Conservation (phyloP, 495 filamentous ascomycete species). For the Tuber melanosporum region DNA sequence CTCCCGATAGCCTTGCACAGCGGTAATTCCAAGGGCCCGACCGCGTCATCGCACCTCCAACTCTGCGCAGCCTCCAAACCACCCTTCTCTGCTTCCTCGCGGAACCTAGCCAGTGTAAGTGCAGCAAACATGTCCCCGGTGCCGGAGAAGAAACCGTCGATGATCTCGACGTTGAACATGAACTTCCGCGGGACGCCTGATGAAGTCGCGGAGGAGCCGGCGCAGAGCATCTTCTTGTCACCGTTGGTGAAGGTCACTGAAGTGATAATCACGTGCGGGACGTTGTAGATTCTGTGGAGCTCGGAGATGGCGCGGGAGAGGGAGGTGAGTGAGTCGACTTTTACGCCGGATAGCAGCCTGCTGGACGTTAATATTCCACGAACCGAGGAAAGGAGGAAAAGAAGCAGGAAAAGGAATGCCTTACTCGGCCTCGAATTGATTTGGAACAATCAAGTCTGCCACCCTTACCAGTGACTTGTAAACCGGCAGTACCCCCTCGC, state of each 20-base stretch:
- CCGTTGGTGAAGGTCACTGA: slow-evolving; percentile 53
- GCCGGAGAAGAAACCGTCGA: slow-evolving; percentile 89
- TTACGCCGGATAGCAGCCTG: slow-evolving; percentile 72
- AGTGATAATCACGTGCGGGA: slow-evolving; percentile 91
- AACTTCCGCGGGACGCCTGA: slow-evolving; percentile 57
- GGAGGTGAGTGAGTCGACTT: slow-evolving; percentile 67
- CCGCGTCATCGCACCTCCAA: slow-evolving; percentile 65
- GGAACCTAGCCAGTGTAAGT: slow-evolving; percentile 76
- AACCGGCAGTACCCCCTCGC: slow-evolving; percentile 79
- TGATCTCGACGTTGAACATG: slow-evolving; percentile 72
- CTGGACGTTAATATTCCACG: slow-evolving; percentile 5
- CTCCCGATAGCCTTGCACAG: slow-evolving; percentile 75
- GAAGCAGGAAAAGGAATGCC: slow-evolving; percentile 33
- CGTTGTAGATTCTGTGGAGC: slow-evolving; percentile 66
- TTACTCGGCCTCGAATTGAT: slow-evolving; percentile 96
- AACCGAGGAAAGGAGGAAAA: not conserved
- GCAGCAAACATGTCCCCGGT: slow-evolving; percentile 99
- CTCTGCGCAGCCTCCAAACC: slow-evolving; percentile 50
- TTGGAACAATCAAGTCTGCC: slow-evolving; percentile 88
- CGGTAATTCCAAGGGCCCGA: slow-evolving; percentile 63
- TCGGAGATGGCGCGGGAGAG: slow-evolving; percentile 65
- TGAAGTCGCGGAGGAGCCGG: slow-evolving; percentile 35
- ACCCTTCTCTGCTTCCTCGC: slow-evolving; percentile 56
- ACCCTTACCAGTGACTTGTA: slow-evolving; percentile 70
- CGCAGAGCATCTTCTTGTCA: slow-evolving; percentile 34